Conservation (phyloP, 192 early-diverging fungal genomes). For the Dimargaris cristalligena region DNA sequence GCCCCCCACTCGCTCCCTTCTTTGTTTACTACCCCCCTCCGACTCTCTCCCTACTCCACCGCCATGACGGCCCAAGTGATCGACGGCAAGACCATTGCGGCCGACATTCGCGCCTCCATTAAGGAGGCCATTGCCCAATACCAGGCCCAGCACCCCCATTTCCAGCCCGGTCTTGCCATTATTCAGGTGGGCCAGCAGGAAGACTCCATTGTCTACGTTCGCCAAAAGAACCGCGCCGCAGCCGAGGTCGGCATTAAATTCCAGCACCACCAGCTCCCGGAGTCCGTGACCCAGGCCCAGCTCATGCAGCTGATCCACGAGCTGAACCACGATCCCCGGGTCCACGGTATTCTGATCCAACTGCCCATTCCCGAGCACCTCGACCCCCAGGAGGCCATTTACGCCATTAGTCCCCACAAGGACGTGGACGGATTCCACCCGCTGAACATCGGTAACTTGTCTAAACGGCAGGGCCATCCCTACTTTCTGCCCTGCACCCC, state of each 20-base stretch:
- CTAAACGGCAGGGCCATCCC: slow-evolving; percentile 60
- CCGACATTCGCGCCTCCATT: slow-evolving; percentile 59
- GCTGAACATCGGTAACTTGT: slow-evolving; percentile 78
- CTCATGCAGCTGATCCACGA: slow-evolving; percentile 45
- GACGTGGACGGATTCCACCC: slow-evolving; percentile 99
- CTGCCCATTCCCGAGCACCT: slow-evolving; percentile 81
- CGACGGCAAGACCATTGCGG: slow-evolving; percentile 65
- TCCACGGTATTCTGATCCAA: slow-evolving; percentile 96
- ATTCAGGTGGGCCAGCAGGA: slow-evolving; percentile 86
- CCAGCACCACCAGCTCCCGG: slow-evolving; percentile 45
- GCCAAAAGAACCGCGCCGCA: slow-evolving; percentile 84
- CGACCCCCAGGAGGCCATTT: slow-evolving; percentile 64
- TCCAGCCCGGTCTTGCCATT: slow-evolving; percentile 70
- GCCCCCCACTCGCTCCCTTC: neutral
- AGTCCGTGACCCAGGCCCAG: slow-evolving; percentile 46
- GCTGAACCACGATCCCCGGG: slow-evolving; percentile 58
- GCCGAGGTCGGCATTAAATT: slow-evolving; percentile 72
- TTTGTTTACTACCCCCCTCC: neutral
- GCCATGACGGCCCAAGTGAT: slow-evolving; percentile 38
- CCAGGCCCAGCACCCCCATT: slow-evolving; percentile 41
- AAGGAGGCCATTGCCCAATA: slow-evolving; percentile 47
- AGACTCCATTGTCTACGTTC: slow-evolving; percentile 86
- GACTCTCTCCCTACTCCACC: neutral
- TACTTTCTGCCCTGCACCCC: slow-evolving; percentile 95
- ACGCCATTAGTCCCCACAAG: slow-evolving; percentile 69